Conservation (phyloP, 768 basidiomycete species). For the Lentinula boryana region DNA sequence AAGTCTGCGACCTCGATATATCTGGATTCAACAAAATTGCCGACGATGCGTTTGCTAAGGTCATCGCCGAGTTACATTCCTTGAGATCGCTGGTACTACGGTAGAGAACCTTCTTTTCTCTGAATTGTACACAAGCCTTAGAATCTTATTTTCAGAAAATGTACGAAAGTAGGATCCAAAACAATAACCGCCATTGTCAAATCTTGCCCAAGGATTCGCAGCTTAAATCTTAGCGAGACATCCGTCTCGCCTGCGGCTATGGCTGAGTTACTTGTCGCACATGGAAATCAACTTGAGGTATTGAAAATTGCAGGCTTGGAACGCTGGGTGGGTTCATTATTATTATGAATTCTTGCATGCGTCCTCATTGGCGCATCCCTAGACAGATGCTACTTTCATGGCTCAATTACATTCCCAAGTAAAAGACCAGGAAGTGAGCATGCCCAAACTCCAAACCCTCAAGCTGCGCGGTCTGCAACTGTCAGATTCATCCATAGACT, state of each 20-base stretch:
- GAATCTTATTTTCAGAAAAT: conserved; percentile 37
- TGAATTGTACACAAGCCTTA: conserved; percentile 5
- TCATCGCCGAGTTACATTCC: conserved; percentile 36
- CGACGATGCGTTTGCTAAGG: conserved; percentile 45
- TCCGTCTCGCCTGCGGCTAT: conserved; percentile 44
- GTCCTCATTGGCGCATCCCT: neutral
- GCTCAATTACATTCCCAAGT: conserved; percentile 30
- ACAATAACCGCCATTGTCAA: conserved; percentile 38
- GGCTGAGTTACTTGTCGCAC: conserved; percentile 31
- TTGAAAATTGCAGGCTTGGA: conserved; percentile 59
- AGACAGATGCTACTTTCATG: conserved; percentile 55
- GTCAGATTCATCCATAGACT: conserved; percentile 40
- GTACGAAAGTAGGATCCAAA: conserved; percentile 47
- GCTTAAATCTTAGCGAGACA: conserved; percentile 59
- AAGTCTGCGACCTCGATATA: conserved; percentile 43
- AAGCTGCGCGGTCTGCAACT: conserved; percentile 54
- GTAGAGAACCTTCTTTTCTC: conserved; percentile 25
- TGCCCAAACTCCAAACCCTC: conserved; percentile 41
- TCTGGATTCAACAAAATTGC: conserved; percentile 45
- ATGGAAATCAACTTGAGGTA: conserved; percentile 38
- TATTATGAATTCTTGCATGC: neutral
- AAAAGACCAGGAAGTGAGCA: conserved; percentile 18
- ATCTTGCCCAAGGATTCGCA: conserved; percentile 35
- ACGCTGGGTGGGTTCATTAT: conserved; percentile 44
- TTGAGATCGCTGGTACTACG: conserved; percentile 47